A percentile compares a stretch with the other conserved stretches of the same genome.
phyloP scores from a whole-genome alignment of 768 basidiomycete species.

The Favolaschia claudopus region DNA sequence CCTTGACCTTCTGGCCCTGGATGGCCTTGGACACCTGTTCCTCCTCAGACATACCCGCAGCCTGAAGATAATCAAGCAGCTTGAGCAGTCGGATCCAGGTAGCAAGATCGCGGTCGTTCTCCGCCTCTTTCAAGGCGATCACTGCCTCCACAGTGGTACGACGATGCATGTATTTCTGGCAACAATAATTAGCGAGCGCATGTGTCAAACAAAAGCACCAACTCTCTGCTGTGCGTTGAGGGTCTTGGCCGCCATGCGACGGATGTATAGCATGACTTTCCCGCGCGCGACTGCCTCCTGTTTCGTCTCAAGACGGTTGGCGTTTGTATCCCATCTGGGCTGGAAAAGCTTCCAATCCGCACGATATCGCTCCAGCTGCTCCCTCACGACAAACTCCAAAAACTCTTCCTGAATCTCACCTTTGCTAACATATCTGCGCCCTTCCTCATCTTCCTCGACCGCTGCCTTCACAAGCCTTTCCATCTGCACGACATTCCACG shows the following conservation, averaged over 20 bases:
- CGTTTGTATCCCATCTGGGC: not conserved
- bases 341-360: not conserved
- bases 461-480: not conserved
- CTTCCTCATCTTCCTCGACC: not conserved
- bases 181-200: not conserved
- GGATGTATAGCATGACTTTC: not conserved
- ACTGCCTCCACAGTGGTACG: constrained; percentile 4
- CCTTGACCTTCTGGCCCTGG: not conserved
- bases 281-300: not conserved
- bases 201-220: not conserved
- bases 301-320: not conserved
- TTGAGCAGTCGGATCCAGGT: constrained; percentile 18
- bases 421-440: not conserved
- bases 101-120: not conserved
- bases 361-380: not conserved
- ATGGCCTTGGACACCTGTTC: not conserved
- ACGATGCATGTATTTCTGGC: not conserved
- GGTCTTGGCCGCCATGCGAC: not conserved
- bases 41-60: constrained; percentile 23
- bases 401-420: no score
- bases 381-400: no score
- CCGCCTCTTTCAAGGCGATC: constrained; percentile 12
- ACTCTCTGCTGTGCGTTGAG: not conserved
- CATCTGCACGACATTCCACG: not conserved
- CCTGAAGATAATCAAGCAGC: constrained; percentile 1